Percentiles rank a stretch among this genome's conserved stretches.
Conservation (phyloP, 768 basidiomycete genomes). For the Auricularia cornea region DNA sequence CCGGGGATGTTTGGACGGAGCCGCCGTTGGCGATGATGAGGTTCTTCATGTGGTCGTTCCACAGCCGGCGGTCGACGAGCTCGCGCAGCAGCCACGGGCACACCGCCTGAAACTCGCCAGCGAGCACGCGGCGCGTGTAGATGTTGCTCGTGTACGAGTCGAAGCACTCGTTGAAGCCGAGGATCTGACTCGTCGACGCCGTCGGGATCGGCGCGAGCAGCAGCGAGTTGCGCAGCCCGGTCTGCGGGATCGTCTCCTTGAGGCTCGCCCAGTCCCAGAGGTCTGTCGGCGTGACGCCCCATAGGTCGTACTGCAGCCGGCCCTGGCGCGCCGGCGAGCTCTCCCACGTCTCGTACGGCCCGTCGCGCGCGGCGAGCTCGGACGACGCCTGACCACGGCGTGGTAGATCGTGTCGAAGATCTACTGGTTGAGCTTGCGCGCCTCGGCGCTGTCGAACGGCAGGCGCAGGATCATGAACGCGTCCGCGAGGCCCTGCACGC, state of each 20-base stretch:
- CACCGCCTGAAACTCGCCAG: too few relatives aligned
- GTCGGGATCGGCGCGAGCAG: constrained; percentile 98
- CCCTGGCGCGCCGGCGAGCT: constrained; percentile 89
- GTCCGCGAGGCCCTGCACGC: constrained; percentile 96
- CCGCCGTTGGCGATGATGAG: too few relatives aligned
- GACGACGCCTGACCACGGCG: constrained; percentile 79
- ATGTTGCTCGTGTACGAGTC: too few relatives aligned
- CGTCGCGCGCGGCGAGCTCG: constrained; percentile 73
- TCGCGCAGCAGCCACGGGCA: too few relatives aligned
- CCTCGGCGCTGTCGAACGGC: constrained; percentile 87
- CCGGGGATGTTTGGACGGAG: too few relatives aligned
- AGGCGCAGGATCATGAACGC: constrained; percentile 95
- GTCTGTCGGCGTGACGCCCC: too few relatives aligned
- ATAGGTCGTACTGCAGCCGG: constrained; percentile 84
- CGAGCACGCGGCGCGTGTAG: too few relatives aligned
- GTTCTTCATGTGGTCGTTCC: too few relatives aligned
- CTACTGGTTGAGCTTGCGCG: constrained; percentile 81
- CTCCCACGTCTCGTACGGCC: constrained; percentile 80
- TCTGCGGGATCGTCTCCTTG: too few relatives aligned
- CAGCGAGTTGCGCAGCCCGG: too few relatives aligned
- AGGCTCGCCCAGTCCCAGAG: too few relatives aligned
- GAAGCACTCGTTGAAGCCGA: constrained; percentile 98
- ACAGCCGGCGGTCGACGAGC: too few relatives aligned
- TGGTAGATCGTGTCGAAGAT: constrained; percentile 99
- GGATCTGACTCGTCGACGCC: constrained; percentile 95